Base-by-base conservation (phyloP, 2,329 filamentous ascomycete genomes). In the Fusarium stilboides region DNA sequence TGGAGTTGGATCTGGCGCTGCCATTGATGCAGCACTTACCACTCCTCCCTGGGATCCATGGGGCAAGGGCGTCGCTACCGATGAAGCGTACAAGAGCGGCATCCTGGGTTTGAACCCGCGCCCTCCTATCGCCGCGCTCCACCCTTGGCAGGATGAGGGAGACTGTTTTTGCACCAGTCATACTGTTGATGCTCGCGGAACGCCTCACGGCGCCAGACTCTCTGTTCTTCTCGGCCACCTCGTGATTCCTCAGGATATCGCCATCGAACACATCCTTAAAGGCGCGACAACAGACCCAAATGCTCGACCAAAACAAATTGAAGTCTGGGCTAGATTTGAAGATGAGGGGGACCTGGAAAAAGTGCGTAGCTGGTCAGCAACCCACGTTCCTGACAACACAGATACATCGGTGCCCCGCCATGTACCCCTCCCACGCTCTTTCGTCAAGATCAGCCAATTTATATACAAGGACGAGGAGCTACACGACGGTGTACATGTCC, bases 111-210 rank as follows among this genome's bases (percentile, higher is more conserved):
- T 73, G 12, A 56, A 70, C 6, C 69, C 70, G 1, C 54, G 60
- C 5, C 80, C 84, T 2, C 84, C 86, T 0, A 74, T 81, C n/a
- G 78, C 84, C 1, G 93, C 92, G 1, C 83, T 97, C 3, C 51
- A 58, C 3, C 80, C 83, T 5, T 97, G 94, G 94, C 83, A 89
- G 12, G 92, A 97, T 49, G 86, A 91, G 34, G 93, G 92, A 20
- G 92, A 98, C 65, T 97, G 94, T 79, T 98, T 94, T 92, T 98
- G 95, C 78, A 89, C 91, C 6, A 85, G 83, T 0, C 76, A 74
- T 5, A 80, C 81, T 1, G 68, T 75, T 13, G 80, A 84, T 49
- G 77, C 77, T 15, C 80, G 81, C 17, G 79, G 79, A 13, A 75
- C 77, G 17, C 83, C 84, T 9, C 84, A 86, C 49, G 88, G 89